phyloP scores from a whole-genome alignment of 495 filamentous ascomycete genomes.

The Aspergillus cavernicola region DNA sequence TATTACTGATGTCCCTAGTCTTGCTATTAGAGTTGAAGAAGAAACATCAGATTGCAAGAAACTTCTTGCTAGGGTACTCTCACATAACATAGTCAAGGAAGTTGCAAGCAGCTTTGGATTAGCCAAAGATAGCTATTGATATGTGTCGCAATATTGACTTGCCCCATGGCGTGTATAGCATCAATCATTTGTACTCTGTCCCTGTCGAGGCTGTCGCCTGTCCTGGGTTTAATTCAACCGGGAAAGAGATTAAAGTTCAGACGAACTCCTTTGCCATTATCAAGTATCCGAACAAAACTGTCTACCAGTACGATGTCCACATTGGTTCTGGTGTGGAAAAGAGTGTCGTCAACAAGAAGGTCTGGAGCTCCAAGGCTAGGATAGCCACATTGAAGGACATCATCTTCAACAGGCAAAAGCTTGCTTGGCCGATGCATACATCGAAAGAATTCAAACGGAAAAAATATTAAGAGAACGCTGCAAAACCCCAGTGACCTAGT shows the following conservation, averaged over 20 bases:
- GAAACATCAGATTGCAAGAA: conserved; percentile 66
- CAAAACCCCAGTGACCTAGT: background rate
- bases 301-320: conserved; percentile 84
- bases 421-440: too few species aligned
- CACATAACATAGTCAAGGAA: conserved; percentile 89
- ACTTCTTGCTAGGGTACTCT: conserved; percentile 61
- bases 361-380: conserved; percentile 64
- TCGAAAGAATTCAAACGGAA: too few species aligned
- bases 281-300: conserved; percentile 44
- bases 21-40: conserved; percentile 57
- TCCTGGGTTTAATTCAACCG: conserved; percentile 53
- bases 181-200: conserved; percentile 26
- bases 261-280: conserved; percentile 75
- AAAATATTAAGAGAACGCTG: too few species aligned
- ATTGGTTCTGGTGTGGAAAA: conserved; percentile 60
- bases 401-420: conserved; percentile 73
- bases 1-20: conserved; percentile 43
- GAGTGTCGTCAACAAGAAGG: conserved; percentile 60
- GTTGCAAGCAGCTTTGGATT: conserved; percentile 36
- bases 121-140: conserved; percentile 17
- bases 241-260: conserved; percentile 53
- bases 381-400: conserved; percentile 52
- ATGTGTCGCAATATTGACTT: conserved; percentile 29
- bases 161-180: conserved; percentile 20
- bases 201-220: conserved; percentile 34